Evolutionary conservation across 164 flowering plant species (phyloP), one percentile per base, ranked within the genome.

Genomic region (Macadamia tetraphylla): DNA sequence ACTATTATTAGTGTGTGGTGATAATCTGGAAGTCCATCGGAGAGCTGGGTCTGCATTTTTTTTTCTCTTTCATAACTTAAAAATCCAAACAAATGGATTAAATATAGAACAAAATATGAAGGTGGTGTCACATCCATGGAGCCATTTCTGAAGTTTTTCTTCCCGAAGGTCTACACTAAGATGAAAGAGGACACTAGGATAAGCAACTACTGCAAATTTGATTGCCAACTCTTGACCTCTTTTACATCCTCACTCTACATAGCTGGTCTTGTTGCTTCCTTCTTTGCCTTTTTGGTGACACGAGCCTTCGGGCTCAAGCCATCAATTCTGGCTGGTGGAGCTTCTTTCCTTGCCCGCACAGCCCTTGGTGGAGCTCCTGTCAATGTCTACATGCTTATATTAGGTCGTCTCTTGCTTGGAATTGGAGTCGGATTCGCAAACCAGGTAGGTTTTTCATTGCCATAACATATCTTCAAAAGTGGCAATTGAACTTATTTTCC

Each of bases 51-150:
- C 9, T 43, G 48, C 48, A 43, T 43, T 43, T 43, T 43, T 53
- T 14, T 17, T 1, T 23, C 23, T 23, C 23, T 23, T 43, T 43
- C 23, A 23, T 23, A 23, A 23, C 23, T 23, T 43, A 5, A 9
- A 43, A 43, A 43, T 43, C 9, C 48, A 43, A 43, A 43, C 9
- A 43, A 5, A 5, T 43, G 48, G 48, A 43, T 43, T 43, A 43
- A 43, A 5, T 43, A 9, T 5, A 43, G 48, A 43, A 43, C 0
- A 43, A 29, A 44, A 40, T 75, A 71, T 23, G 73, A 66, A 88
- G 93, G 96, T 67, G 97, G 94, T 42, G 97, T 91, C 73, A 86
- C 88, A 1, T 83, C 97, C 12, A 90, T 90, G 97, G 85, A 70
- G 30, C 64, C 90, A 62, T 91, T 43, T 43, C 48, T 43, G 48